These are phyloP conservation scores for Podospora conica DNA, from an alignment of 495 filamentous ascomycete genomes.

Conservation along the genomic window DNA sequence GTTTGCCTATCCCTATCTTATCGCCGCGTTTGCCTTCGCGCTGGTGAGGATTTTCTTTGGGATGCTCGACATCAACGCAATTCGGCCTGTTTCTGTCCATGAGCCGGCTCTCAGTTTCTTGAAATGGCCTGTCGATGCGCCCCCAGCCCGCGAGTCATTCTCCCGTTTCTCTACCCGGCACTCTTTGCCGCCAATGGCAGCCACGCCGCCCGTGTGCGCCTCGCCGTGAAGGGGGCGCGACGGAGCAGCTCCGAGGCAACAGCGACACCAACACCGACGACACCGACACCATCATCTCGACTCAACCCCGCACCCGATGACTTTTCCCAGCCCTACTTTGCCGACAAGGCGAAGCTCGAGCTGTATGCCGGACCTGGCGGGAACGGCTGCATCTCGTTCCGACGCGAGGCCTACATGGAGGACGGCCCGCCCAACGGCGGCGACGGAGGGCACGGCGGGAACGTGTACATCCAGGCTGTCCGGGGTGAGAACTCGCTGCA, in stretches of 20 bases:
- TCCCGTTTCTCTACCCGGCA: slow-evolving; percentile 63
- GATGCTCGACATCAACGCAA: neutral
- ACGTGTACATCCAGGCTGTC: slow-evolving; percentile 89
- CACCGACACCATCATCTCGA: slow-evolving; percentile 43
- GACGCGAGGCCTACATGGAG: slow-evolving; percentile 79
- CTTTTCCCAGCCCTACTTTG: slow-evolving; percentile 74
- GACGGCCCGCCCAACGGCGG: slow-evolving; percentile 95
- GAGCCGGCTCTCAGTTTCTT: slow-evolving; percentile 6
- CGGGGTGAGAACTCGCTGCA: slow-evolving; percentile 85
- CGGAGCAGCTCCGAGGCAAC: slow-evolving; percentile 6
- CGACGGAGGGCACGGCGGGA: slow-evolving; percentile 86
- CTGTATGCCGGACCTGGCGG: slow-evolving; percentile 75
- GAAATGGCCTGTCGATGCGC: slow-evolving; percentile 45
- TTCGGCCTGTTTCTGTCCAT: neutral
- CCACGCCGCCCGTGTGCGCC: slow-evolving; percentile 20
- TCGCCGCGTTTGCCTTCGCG: neutral
- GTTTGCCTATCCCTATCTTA: slow-evolving; percentile 11
- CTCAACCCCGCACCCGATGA: slow-evolving; percentile 75
- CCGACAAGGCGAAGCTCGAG: slow-evolving; percentile 74
- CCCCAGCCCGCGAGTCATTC: slow-evolving; percentile 39
- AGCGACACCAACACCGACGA: slow-evolving; percentile 28
- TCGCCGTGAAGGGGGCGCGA: slow-evolving; percentile 19
- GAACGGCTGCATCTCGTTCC: slow-evolving; percentile 87
- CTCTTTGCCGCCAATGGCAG: slow-evolving; percentile 36
- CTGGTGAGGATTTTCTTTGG: slow-evolving; percentile 1